Percentiles rank a stretch among this genome's conserved stretches.
phyloP scores from a whole-genome alignment of 257 asterid species.

The Cinchona pubescens region DNA sequence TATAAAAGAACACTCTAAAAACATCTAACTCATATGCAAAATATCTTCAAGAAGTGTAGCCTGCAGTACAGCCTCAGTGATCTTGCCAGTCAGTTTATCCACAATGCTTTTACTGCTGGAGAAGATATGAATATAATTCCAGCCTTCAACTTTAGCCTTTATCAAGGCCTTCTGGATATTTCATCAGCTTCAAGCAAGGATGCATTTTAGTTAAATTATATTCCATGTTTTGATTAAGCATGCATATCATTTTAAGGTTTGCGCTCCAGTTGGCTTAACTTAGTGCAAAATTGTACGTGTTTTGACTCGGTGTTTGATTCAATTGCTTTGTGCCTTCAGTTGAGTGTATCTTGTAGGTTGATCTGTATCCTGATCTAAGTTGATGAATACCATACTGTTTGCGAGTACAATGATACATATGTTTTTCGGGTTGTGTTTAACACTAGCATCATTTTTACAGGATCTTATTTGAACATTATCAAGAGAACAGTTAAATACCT shows the following conservation, averaged over 20 bases:
- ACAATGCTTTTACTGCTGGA: too few species aligned
- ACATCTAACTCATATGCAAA: too few species aligned
- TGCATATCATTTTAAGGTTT: too few species aligned
- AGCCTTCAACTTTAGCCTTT: too few species aligned
- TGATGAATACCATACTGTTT: neutral
- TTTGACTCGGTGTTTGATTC: neutral
- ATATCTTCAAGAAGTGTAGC: too few species aligned
- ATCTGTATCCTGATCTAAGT: neutral
- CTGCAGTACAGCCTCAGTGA: too few species aligned
- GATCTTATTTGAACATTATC: slow-evolving; percentile 68
- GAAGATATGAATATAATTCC: too few species aligned
- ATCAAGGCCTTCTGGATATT: too few species aligned
- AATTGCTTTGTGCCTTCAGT: neutral
- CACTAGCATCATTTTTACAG: slow-evolving; percentile 34
- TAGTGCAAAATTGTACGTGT: neutral
- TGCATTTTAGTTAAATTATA: neutral
- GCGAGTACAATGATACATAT: neutral
- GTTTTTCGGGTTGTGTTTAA: neutral
- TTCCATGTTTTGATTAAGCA: neutral
- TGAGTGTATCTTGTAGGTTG: neutral
- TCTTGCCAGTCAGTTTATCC: too few species aligned
- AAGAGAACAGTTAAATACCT: slow-evolving; percentile 74
- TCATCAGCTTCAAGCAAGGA: too few species aligned
- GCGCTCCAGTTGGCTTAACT: neutral
- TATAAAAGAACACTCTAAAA: too few species aligned